Conservation (phyloP, 768 basidiomycete species). For the Suillus spraguei region DNA sequence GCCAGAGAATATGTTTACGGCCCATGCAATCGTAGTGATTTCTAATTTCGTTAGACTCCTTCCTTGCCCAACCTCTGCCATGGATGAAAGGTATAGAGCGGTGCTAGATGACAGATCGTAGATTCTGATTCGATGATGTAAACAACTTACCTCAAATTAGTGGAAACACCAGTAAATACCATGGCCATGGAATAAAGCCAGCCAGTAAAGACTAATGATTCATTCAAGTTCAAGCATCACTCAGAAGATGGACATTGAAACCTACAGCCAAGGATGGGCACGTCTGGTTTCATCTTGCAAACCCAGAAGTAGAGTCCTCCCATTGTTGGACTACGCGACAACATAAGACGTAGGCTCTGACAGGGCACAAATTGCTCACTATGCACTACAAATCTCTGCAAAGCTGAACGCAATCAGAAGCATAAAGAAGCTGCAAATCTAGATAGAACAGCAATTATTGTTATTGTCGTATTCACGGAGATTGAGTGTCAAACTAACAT, state of each 20-base stretch:
- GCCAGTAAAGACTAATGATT: slow-evolving; percentile 46
- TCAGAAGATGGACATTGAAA: slow-evolving; percentile 7
- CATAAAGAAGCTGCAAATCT: slow-evolving; percentile 63
- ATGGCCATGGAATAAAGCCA: slow-evolving; percentile 65
- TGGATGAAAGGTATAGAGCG: slow-evolving; percentile 56
- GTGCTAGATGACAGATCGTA: slow-evolving; percentile 33
- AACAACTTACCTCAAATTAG: slow-evolving; percentile 48
- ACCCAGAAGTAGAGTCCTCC: slow-evolving; percentile 68
- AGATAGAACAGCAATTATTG: background rate
- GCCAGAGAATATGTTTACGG: slow-evolving; percentile 55
- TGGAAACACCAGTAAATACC: slow-evolving; percentile 61
- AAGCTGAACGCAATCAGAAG: slow-evolving; percentile 56
- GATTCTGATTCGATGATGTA: background rate
- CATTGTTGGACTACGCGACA: slow-evolving; percentile 48
- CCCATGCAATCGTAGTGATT: slow-evolving; percentile 58
- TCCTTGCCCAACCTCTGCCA: slow-evolving; percentile 50
- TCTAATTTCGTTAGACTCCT: slow-evolving; percentile 48
- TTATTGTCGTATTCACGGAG: background rate
- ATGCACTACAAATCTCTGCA: slow-evolving; percentile 61
- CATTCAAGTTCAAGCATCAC: background rate
- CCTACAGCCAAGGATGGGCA: slow-evolving; percentile 55
- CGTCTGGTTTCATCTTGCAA: slow-evolving; percentile 58
- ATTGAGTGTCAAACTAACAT: slow-evolving; percentile 37
- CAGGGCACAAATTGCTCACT: slow-evolving; percentile 36
- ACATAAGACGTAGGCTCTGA: slow-evolving; percentile 1